Base-by-base conservation (phyloP, 345 rosid species). In the Brassica juncea region DNA sequence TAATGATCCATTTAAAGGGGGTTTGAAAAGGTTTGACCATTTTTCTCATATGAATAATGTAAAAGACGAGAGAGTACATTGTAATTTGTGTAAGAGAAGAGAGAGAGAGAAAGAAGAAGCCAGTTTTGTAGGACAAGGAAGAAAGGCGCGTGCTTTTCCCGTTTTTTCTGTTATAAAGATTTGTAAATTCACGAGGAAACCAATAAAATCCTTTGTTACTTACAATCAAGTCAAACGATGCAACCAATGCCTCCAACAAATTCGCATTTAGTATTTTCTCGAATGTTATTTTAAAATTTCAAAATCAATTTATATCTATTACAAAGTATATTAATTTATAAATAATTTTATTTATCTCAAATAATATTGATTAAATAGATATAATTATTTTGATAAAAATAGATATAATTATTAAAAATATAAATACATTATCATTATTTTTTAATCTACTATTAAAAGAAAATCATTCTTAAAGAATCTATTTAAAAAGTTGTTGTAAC, bases 1-100 rank as follows among this genome's bases (percentile, higher is more conserved):
- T 62, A 80, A 74, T 12, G 55, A 47, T 80, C 83, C 83, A 80
- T 54, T 74, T 54, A 80, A 80, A 80, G 78, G 71, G 72, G 55
- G 21, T 74, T 37, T 62, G 44, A 61, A 69, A 80, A 63, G 71
- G 49, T 81, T 58, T 19, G 21, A 71, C 76, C 54, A 42, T 75
- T 72, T 66, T 64, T 27, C 54, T 10, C 15, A 34, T 54, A 11
- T 32, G 71, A 42, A 23, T 23, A 67, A 44, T 27, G 23, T 66
- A 34, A 14, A 54, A n/a, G 57, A 52, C 21, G 57, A 52, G 4
- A 31, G 19, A n/a, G 57, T 32, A 34, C 70, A 70, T 70, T 66
- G 61, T 42, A 10, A 58, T 67, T 66, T 79, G 69, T 72, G 64
- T 44, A 67, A 58, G 60, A 25, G 31, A 72, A 65, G 59, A 62